phyloP scores from a whole-genome alignment of 176 grass and related monocot species.

The Eleusine coracana region DNA sequence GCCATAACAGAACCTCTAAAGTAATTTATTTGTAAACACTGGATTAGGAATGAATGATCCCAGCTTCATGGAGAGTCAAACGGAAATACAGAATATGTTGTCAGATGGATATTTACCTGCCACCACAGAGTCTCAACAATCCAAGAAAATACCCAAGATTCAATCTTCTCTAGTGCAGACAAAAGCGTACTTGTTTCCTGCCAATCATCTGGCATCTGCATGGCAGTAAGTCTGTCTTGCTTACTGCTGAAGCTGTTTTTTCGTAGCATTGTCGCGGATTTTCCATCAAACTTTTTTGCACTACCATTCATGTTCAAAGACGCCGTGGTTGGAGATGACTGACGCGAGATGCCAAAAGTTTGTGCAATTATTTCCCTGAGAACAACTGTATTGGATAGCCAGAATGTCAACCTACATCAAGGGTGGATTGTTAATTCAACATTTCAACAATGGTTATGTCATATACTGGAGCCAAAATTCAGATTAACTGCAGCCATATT shows the following conservation, averaged over 20 bases:
- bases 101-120: slow-evolving; percentile 70
- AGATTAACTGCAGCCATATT: slow-evolving; percentile 13
- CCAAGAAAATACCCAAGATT: slow-evolving; percentile 94
- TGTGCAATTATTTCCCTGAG: slow-evolving; percentile 86
- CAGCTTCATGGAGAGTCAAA: slow-evolving; percentile 12
- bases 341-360: slow-evolving; percentile 53
- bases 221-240: slow-evolving; percentile 43
- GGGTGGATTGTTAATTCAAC: slow-evolving; percentile 33
- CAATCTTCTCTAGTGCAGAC: slow-evolving; percentile 77
- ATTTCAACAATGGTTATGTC: slow-evolving; percentile 9
- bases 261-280: slow-evolving; percentile 47
- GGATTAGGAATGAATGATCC: slow-evolving; percentile 23
- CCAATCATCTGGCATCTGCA: slow-evolving; percentile 60
- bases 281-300: slow-evolving; percentile 57
- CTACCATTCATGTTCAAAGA: slow-evolving; percentile 41
- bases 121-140: slow-evolving; percentile 92
- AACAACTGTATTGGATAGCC: slow-evolving; percentile 92
- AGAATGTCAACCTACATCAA: slow-evolving; percentile 84
- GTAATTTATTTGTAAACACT: slow-evolving; percentile 26
- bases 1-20: neutral
- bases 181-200: slow-evolving; percentile 75
- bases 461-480: slow-evolving; percentile 28
- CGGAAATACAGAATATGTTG: neutral
- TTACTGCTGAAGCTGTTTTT: slow-evolving; percentile 55
- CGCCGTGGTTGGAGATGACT: slow-evolving; percentile 38